Base-by-base conservation (phyloP, 2,329 filamentous ascomycete species). In the Beauveria rudraprayagi region DNA sequence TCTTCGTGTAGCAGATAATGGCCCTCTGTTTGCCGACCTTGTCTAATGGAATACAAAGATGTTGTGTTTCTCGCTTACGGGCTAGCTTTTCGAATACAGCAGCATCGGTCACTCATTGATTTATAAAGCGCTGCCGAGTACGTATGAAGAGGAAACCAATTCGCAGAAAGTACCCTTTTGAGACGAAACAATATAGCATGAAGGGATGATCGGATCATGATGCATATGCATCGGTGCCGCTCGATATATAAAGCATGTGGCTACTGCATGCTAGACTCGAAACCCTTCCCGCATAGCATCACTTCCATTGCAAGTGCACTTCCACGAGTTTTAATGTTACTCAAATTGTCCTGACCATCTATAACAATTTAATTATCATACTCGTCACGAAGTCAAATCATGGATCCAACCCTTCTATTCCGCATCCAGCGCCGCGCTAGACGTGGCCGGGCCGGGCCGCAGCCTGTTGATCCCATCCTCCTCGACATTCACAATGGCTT, bases 401-500 rank as follows among this genome's bases (percentile, higher is more conserved):
- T 61, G 58, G 58, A 61, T 22, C 26, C 48, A 11, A 55, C 19
- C 6, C 28, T 61, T 19, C 28, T 51, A 1, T 26, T 61, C 17
- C 51, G 58, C 22, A 61, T 61, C 17, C 58, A 55, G n/a, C 51
- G 51, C 8, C 58, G 58, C 9, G 22, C 58, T 4, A 47, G 28
- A 22, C 56, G 47, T 48, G 40, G 26, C n/a, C 47, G 47, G 22
- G 22, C 51, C 30, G 50, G 58, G 7, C 46, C 58, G 24, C 43
- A 48, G 50, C 43, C 43, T 22, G 43, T 41, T 26, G 58, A 55
- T n/a, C 50, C 58, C 6, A 30, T 61, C 11, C 43, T 47, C 17
- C 19, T 55, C 34, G 58, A 61, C 43, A 61, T 61, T 34, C 41
- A 61, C 16, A 61, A 61, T 30, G 58, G 41, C 28, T 61, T 61